These are phyloP conservation scores for Emmonsia crescens DNA, from an alignment of 2,329 filamentous ascomycete genomes.

Conservation along the genomic window DNA sequence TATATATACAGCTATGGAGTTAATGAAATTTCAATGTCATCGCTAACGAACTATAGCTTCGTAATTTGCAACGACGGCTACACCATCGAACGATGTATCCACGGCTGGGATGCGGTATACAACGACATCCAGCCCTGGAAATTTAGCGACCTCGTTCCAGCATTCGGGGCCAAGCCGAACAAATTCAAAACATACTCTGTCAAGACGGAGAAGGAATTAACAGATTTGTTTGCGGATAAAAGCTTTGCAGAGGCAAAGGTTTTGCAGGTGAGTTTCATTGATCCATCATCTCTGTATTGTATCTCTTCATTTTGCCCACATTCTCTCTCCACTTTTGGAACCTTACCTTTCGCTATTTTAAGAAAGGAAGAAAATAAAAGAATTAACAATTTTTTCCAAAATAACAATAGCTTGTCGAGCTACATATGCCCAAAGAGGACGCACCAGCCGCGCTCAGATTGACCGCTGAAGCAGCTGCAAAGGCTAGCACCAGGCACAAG, in stretches of 20 bases:
- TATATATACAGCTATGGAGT: neutral
- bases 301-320: neutral
- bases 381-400: constrained; percentile 25
- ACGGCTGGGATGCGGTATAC: constrained; percentile 64
- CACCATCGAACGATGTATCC: constrained; percentile 76
- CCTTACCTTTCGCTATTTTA: neutral
- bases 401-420: constrained; percentile 58
- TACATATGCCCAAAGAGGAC: constrained; percentile 67
- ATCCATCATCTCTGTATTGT: neutral
- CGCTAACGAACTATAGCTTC: constrained; percentile 36
- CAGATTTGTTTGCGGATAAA: constrained; percentile 50
- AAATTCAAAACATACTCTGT: constrained; percentile 51
- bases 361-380: neutral
- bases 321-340: too few relatives aligned
- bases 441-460: constrained; percentile 57
- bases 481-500: constrained; percentile 42
- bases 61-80: constrained; percentile 76
- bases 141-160: constrained; percentile 54
- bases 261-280: constrained; percentile 27
- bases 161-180: constrained; percentile 52
- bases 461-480: constrained; percentile 58
- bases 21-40: neutral
- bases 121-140: constrained; percentile 69
- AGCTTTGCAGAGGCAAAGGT: constrained; percentile 46
- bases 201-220: constrained; percentile 55